Evolutionary conservation across 2,329 filamentous ascomycete species (phyloP), one percentile per base, ranked within the genome.

Genomic region (Botrytis pseudocinerea): DNA sequence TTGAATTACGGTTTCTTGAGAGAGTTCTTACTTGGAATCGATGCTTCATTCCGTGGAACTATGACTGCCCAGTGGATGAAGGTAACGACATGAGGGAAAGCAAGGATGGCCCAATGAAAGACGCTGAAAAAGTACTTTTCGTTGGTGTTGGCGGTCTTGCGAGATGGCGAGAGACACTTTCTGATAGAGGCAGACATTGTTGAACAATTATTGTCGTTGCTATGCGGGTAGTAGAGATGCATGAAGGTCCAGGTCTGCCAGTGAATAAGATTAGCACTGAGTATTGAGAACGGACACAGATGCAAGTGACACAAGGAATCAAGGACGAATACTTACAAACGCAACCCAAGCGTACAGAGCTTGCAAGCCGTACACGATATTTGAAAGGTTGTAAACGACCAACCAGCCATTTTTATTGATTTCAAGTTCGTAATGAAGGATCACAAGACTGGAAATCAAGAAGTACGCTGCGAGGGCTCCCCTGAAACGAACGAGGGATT

Each of bases 241-340:
- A 81, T 79, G 73, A 76, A 77, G 32, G 80, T 80, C 80, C 79
- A 81, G n/a, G 69, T 75, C 80, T 81, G 72, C 38, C n/a, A 28
- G 28, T 25, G 18, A 7, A 5, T n/a, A 38, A 28, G n/a, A 25
- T 72, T 38, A 57, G 65, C 32, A 35, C 35, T 32, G 32, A 20
- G 9, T 46, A 38, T 71, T n/a, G 28, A 20, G 25, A 57, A 20
- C 32, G 35, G 12, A 38, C 14, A 68, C 8, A 28, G 25, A 40
- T 28, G 7, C 35, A 28, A 32, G 65, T 14, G 18, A 48, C 10
- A 32, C 18, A 44, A 48, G 35, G 25, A 54, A 44, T 20, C 20
- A 46, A 14, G 28, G 4, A 60, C 28, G 5, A 42, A 20, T 61
- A 77, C 80, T 77, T 75, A 82, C 80, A 69, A 78, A 77, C 9